Evolutionary conservation across 805 yeast species (phyloP).

Genomic region (Hanseniaspora occidentalis): DNA sequence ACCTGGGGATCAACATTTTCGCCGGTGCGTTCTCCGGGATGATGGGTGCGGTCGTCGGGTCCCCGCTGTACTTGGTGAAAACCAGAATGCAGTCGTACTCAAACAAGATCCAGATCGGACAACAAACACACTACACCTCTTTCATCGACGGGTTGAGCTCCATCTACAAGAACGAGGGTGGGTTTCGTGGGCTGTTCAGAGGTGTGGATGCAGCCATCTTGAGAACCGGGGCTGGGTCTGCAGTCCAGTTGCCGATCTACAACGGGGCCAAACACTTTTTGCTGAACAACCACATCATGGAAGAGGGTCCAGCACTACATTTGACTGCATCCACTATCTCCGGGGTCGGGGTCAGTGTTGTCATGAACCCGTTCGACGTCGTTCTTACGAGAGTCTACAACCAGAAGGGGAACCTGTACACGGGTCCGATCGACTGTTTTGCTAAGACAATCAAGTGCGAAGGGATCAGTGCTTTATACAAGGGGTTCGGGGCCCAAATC

Average conservation of each 20-base stretch:
- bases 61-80: conserved; percentile 85
- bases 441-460: conserved; percentile 70
- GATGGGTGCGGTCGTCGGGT: conserved; percentile 80
- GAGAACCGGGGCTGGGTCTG: conserved; percentile 91
- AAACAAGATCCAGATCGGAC: conserved; percentile 56
- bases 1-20: conserved; percentile 47
- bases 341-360: conserved; percentile 86
- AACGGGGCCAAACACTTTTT: conserved; percentile 59
- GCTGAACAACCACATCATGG: conserved; percentile 36
- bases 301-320: conserved; percentile 59
- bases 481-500: conserved; percentile 90
- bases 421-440: conserved; percentile 82
- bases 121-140: conserved; percentile 77
- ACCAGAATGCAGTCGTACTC: conserved; percentile 96
- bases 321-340: conserved; percentile 62
- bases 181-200: conserved; percentile 64
- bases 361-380: conserved; percentile 98
- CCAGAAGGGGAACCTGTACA: conserved; percentile 79
- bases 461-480: conserved; percentile 80
- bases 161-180: conserved; percentile 61
- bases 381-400: conserved; percentile 89
- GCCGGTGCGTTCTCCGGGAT: conserved; percentile 81
- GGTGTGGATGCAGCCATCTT: conserved; percentile 93
- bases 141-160: conserved; percentile 54
- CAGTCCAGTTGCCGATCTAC: conserved; percentile 89